Evolutionary conservation across 2,329 filamentous ascomycete genomes (phyloP).

Genomic region (Fonsecaea pedrosoi): DNA sequence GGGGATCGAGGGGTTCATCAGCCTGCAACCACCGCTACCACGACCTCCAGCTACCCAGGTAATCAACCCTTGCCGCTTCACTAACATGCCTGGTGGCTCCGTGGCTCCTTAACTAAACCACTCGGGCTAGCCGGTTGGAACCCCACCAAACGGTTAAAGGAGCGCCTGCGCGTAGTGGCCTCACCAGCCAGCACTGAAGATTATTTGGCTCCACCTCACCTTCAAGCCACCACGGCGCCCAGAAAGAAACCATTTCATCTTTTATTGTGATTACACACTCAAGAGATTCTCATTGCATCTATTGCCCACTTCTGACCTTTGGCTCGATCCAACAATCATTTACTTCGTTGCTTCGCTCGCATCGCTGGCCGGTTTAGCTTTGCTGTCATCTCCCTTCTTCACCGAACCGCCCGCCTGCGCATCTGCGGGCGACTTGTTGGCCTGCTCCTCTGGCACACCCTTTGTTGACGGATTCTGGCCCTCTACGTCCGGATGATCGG

Average conservation of each 20-base stretch:
- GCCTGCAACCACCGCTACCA: background rate
- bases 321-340: slow-evolving; percentile 18
- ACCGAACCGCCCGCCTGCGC: slow-evolving; percentile 47
- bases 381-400: slow-evolving; percentile 45
- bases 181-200: too few species aligned
- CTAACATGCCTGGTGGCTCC: background rate
- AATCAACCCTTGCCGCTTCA: background rate
- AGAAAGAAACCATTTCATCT: background rate
- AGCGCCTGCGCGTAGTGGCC: background rate
- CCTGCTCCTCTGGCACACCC: slow-evolving; percentile 48
- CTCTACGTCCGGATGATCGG: slow-evolving; percentile 63
- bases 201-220: too few species aligned
- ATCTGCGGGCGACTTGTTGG: slow-evolving; percentile 43
- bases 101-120: background rate
- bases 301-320: background rate
- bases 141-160: background rate
- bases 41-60: background rate
- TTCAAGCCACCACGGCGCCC: background rate
- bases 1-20: slow-evolving; percentile 5
- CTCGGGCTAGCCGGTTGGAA: background rate
- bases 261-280: slow-evolving; percentile 22
- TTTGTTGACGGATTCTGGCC: slow-evolving; percentile 64
- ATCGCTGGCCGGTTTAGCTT: slow-evolving; percentile 56
- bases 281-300: slow-evolving; percentile 17
- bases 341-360: slow-evolving; percentile 55